A percentile compares a stretch with the other conserved stretches of the same genome.
Evolutionary conservation across 2,329 filamentous ascomycete species (phyloP).

Genomic region (Scedosporium dehoogii): DNA sequence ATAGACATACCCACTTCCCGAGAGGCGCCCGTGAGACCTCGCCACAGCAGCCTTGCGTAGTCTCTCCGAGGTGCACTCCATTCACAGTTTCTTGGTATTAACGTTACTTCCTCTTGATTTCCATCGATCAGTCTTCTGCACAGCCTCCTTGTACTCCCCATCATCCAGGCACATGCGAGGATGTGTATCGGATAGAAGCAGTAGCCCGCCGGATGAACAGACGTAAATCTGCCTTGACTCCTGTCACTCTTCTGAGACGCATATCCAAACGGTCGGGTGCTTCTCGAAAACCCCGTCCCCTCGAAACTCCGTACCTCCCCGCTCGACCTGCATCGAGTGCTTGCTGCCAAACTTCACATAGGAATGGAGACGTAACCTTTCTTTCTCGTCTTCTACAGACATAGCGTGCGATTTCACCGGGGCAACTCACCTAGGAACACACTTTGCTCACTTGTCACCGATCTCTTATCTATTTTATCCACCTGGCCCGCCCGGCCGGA

Average conservation of each 20-base stretch:
- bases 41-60: background rate
- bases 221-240: background rate
- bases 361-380: background rate
- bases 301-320: background rate
- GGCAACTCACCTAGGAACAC: background rate
- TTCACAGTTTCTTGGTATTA: background rate
- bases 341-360: background rate
- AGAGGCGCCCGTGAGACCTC: background rate
- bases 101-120: background rate
- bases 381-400: background rate
- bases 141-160: background rate
- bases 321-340: background rate
- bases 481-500: background rate
- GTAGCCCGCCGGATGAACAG: background rate
- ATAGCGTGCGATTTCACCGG: background rate
- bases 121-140: background rate
- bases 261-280: constrained; percentile 1
- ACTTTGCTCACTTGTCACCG: background rate
- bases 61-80: background rate
- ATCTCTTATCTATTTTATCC: background rate
- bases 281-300: background rate
- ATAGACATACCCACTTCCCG: background rate
- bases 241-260: background rate
- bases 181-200: background rate
- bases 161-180: background rate